Evolutionary conservation across 1,284 basidiomycete genomes (phyloP).

Genomic region (Testicularia cyperi): DNA sequence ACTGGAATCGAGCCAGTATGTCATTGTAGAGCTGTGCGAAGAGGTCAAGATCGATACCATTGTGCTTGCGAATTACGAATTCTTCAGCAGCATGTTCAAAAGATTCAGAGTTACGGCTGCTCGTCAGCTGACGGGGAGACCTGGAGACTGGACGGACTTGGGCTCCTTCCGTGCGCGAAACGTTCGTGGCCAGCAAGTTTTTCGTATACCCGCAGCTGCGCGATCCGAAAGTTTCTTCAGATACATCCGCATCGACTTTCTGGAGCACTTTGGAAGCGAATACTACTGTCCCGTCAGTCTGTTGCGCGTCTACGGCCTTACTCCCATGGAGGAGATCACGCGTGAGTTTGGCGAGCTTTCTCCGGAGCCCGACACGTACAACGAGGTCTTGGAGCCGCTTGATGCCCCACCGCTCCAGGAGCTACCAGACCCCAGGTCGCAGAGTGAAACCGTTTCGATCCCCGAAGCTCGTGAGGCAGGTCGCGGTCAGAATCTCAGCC

Average conservation of each 20-base stretch:
- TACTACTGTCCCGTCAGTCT: conserved; percentile 95
- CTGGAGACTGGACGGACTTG: conserved; percentile 64
- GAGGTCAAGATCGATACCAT: conserved; percentile 94
- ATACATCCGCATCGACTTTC: conserved; percentile 90
- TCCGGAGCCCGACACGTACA: conserved; percentile 42
- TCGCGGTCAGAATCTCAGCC: not conserved
- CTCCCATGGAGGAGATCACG: conserved; percentile 87
- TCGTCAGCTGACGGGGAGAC: conserved; percentile 73
- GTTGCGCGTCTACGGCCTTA: conserved; percentile 89
- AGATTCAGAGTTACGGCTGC: conserved; percentile 84
- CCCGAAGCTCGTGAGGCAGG: conserved; percentile 6
- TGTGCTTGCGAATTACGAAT: conserved; percentile 94
- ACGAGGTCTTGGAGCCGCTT: not conserved
- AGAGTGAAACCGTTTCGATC: conserved; percentile 22
- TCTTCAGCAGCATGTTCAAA: conserved; percentile 95
- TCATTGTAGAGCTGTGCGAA: conserved; percentile 94
- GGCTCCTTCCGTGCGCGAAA: conserved; percentile 84
- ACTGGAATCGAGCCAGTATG: conserved; percentile 68
- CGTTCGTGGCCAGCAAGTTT: conserved; percentile 79
- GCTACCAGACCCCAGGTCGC: no score
- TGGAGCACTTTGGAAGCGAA: conserved; percentile 89
- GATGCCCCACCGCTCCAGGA: no score
- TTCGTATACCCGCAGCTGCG: conserved; percentile 26
- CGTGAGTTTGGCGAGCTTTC: conserved; percentile 73
- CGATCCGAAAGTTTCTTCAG: conserved; percentile 62